phyloP scores from a whole-genome alignment of 2,329 filamentous ascomycete species.

The Thielaviopsis musarum region DNA sequence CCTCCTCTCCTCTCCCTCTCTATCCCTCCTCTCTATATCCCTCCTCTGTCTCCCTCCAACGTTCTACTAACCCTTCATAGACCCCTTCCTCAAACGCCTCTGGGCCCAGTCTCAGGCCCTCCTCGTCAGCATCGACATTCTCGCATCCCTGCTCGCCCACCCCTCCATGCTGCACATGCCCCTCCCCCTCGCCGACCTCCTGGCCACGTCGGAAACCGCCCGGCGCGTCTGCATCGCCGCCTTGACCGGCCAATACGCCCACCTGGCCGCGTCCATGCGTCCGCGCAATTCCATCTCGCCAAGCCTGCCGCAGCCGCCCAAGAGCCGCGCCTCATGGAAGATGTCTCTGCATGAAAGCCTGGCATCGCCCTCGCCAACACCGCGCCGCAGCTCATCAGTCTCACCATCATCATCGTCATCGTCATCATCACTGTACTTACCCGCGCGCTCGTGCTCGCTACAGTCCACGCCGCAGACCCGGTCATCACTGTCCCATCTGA shows the following conservation, averaged over 20 bases:
- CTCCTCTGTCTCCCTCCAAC: background rate
- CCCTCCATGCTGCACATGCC: slow-evolving; percentile 11
- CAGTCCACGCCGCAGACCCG: background rate
- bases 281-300: slow-evolving; percentile 15
- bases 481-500: background rate
- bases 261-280: slow-evolving; percentile 18
- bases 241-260: slow-evolving; percentile 22
- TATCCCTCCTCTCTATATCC: too few relatives aligned
- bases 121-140: slow-evolving; percentile 16
- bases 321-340: slow-evolving; percentile 9
- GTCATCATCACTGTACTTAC: background rate
- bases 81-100: background rate
- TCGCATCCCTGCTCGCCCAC: slow-evolving; percentile 11
- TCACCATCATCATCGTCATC: background rate
- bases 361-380: background rate
- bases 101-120: slow-evolving; percentile 10
- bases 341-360: background rate
- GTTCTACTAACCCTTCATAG: background rate
- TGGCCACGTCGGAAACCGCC: slow-evolving; percentile 21
- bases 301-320: slow-evolving; percentile 14
- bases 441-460: background rate
- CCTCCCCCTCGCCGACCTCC: slow-evolving; percentile 20
- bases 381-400: background rate
- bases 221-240: slow-evolving; percentile 19
- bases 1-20: background rate